These are phyloP conservation scores for Anisogramma anomala DNA, from an alignment of 2,329 filamentous ascomycete genomes.

Conservation along the genomic window DNA sequence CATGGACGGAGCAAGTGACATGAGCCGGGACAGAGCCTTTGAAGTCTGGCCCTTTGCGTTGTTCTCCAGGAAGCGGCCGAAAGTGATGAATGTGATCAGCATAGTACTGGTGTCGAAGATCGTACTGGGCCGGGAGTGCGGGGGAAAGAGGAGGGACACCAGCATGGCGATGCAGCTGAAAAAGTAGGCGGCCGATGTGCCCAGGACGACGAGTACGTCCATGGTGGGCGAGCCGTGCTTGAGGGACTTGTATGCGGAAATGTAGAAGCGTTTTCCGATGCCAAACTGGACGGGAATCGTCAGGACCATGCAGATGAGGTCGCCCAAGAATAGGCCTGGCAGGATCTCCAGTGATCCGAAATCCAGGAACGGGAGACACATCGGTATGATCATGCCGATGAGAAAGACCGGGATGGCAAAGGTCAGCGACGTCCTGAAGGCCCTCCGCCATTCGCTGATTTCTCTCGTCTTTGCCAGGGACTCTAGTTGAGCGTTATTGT, in stretches of 20 bases:
- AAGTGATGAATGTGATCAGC: conserved; percentile 89
- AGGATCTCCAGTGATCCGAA: conserved; percentile 58
- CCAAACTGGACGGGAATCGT: conserved; percentile 95
- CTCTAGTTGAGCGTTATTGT: conserved; percentile 93
- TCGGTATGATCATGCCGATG: conserved; percentile 88
- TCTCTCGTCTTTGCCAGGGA: conserved; percentile 93
- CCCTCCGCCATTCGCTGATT: conserved; percentile 81
- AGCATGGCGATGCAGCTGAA: conserved; percentile 84
- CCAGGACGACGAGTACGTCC: conserved; percentile 90
- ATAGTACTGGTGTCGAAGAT: conserved; percentile 98
- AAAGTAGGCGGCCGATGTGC: conserved; percentile 91
- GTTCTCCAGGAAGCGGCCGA: conserved; percentile 89
- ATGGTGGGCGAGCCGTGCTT: conserved; percentile 89
- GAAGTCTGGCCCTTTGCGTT: conserved; percentile 92
- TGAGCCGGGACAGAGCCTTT: conserved; percentile 80
- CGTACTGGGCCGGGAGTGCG: conserved; percentile 71
- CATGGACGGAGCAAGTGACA: conserved; percentile 94
- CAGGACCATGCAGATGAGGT: conserved; percentile 69
- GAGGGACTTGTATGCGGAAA: conserved; percentile 84
- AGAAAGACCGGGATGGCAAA: conserved; percentile 88
- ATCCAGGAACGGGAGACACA: conserved; percentile 65
- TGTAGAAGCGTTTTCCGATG: conserved; percentile 86
- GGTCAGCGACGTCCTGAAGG: conserved; percentile 63
- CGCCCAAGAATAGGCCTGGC: conserved; percentile 75
- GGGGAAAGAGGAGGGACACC: conserved; percentile 62